Evolutionary conservation across 2,329 filamentous ascomycete genomes (phyloP), one percentile per base, ranked within the genome.

Genomic region (Apiospora sp.): DNA sequence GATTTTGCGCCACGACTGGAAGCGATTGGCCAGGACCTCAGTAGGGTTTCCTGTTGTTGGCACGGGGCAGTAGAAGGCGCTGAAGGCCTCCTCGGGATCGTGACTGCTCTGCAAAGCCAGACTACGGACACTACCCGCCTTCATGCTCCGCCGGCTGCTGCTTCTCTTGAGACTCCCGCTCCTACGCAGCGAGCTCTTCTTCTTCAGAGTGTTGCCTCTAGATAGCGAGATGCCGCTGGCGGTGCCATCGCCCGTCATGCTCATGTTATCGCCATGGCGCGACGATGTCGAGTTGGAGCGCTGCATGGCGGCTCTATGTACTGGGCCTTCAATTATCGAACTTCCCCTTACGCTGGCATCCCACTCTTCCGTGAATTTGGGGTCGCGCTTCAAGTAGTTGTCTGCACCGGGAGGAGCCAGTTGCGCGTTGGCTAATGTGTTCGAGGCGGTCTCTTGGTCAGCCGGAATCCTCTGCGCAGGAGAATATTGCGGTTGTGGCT

Each of bases 1-100:
- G 19, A 98, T 89, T 85, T 97, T 98, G 78, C 96, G 91, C 96
- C 96, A 99, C 70, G 93, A 95, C 86, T 98, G 94, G 81, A 99
- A 99, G 71, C 96, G 90, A 77, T 91, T 94, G 61, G 94, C 93
- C 43, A 99, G 87, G 69, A 93, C 88, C 73, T 98, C 96, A 1
- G 96, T 98, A 2, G 96, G 96, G 70, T 92, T 95, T 4, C 94
- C 94, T 24, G 89, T 90, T 6, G 94, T 98, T 3, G 95, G 96
- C 46, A 99, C 92, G 0, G 96, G 96, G 68, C 94, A 95, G 81
- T 92, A 92, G 81, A 98, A 98, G 61, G 93, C 94, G 83, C 93
- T 98, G 80, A 95, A 93, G 76, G 88, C 86, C 80, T 94, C 91
- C 73, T 92, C 90, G 74, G 90, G 88, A 73, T 94, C 92, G 43